Percentiles rank a stretch among this genome's conserved stretches.
Evolutionary conservation across 169 alveolate genomes (phyloP).

Genomic region (Babesia ovis): DNA sequence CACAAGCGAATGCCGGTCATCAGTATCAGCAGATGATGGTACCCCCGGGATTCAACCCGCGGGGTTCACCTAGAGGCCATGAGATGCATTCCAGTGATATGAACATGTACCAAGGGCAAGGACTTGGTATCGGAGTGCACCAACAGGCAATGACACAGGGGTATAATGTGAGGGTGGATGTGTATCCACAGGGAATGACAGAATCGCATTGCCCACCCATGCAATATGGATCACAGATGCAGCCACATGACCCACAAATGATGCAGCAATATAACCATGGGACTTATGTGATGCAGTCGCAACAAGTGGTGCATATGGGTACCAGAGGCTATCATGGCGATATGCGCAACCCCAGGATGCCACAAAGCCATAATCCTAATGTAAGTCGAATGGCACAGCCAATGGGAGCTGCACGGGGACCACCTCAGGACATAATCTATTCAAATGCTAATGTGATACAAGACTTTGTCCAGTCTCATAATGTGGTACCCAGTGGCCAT

Average conservation of each 20-base stretch:
- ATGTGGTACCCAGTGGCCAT: not conserved
- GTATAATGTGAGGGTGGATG: not conserved
- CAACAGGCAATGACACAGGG: not conserved
- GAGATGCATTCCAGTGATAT: not conserved
- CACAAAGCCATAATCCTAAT: not conserved
- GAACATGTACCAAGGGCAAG: not conserved
- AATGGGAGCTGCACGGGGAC: not conserved
- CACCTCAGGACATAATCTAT: not conserved
- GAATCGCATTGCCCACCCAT: not conserved
- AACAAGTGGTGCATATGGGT: not conserved
- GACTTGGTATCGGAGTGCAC: not conserved
- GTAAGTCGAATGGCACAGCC: not conserved
- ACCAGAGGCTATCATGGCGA: not conserved
- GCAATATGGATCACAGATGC: conserved; percentile 10
- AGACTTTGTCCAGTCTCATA: not conserved
- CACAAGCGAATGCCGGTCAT: not conserved
- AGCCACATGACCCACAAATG: conserved; percentile 1
- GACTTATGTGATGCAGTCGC: not conserved
- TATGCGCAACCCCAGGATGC: not conserved
- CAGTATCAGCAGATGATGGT: conserved; percentile 15
- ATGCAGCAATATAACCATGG: not conserved
- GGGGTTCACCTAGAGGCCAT: not conserved
- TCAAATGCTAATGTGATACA: not conserved
- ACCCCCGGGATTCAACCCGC: not conserved
- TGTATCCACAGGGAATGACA: not conserved